A percentile compares a stretch with the other conserved stretches of the same genome.
phyloP scores from a whole-genome alignment of 2,329 filamentous ascomycete genomes.

The Ambrosiella xylebori region DNA sequence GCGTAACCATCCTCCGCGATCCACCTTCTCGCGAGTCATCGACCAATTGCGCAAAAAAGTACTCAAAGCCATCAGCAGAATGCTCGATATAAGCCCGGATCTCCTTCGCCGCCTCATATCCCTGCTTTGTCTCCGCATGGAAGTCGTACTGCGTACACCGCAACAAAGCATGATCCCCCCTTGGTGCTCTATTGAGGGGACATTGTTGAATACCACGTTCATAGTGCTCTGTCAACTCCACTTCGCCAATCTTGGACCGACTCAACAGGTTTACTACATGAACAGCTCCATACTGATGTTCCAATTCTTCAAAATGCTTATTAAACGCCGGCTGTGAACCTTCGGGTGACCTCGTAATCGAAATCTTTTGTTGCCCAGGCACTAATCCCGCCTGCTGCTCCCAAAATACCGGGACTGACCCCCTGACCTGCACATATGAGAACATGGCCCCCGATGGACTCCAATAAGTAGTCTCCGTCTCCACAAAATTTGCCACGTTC shows the following conservation, averaged over 20 bases:
- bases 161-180: conserved; percentile 45
- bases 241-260: conserved; percentile 69
- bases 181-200: conserved; percentile 42
- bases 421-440: conserved; percentile 83
- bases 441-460: conserved; percentile 62
- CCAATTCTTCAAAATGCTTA: conserved; percentile 81
- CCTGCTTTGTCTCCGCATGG: conserved; percentile 76
- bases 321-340: conserved; percentile 90
- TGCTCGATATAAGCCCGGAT: conserved; percentile 63
- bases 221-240: conserved; percentile 67
- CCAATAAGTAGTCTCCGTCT: conserved; percentile 88
- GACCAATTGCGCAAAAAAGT: conserved; percentile 64
- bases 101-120: conserved; percentile 78
- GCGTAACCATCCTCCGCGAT: conserved; percentile 37
- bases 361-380: conserved; percentile 87
- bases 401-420: conserved; percentile 94
- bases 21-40: conserved; percentile 30
- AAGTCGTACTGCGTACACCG: conserved; percentile 86
- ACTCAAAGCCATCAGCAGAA: conserved; percentile 79
- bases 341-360: conserved; percentile 70
- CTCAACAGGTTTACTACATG: conserved; percentile 93
- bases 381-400: conserved; percentile 78
- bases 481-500: conserved; percentile 97
- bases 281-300: conserved; percentile 72
- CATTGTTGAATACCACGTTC: conserved; percentile 59